phyloP scores from a whole-genome alignment of 2,329 filamentous ascomycete species.

The Fusarium pininemorale region DNA sequence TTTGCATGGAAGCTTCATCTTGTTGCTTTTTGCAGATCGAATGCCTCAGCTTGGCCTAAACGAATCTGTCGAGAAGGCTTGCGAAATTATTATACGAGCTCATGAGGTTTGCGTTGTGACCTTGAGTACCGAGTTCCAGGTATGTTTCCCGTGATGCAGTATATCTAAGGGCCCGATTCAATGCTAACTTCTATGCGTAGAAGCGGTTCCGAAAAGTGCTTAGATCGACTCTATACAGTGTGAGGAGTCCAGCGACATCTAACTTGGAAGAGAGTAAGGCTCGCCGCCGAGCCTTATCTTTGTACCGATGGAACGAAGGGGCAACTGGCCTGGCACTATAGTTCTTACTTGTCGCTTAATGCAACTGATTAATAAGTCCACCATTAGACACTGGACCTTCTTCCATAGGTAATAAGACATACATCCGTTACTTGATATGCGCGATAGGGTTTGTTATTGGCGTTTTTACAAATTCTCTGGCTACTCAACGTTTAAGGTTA shows the following conservation, averaged over 20 bases:
- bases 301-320: not conserved
- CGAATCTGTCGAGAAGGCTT: not conserved
- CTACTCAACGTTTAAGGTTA: accelerated
- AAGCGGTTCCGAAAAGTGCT: not conserved
- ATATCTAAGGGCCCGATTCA: accelerated
- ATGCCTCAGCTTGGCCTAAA: not conserved
- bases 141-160: not conserved
- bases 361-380: not conserved
- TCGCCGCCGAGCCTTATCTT: not conserved
- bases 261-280: not conserved
- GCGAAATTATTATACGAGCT: not conserved
- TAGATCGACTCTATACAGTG: not conserved
- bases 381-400: not conserved
- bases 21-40: not conserved
- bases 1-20: not conserved
- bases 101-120: not conserved
- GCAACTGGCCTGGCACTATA: not conserved
- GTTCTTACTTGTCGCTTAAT: accelerated
- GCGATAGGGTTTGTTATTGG: not conserved
- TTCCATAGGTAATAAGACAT: accelerated
- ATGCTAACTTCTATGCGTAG: not conserved
- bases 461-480: accelerated
- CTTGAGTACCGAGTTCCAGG: not conserved
- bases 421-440: not conserved
- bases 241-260: not conserved